These are phyloP conservation scores for Vitis labrusca DNA, from an alignment of 164 flowering plant species.

Conservation along the genomic window DNA sequence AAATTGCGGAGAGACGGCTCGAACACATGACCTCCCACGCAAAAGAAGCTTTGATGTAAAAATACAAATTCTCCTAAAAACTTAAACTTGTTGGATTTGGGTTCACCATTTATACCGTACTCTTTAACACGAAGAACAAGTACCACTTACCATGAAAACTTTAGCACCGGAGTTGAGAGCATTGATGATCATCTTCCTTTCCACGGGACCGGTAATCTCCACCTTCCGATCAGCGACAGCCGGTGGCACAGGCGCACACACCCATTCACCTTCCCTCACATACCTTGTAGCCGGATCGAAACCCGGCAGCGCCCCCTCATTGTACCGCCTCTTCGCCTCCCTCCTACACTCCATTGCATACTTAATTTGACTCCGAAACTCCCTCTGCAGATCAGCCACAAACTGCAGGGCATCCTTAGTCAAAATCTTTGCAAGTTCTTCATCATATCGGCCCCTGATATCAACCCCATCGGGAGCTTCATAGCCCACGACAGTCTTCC, in stretches of 20 bases:
- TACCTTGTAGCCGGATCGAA: slow-evolving; percentile 76
- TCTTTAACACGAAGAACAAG: background rate
- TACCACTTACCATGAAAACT: slow-evolving; percentile 73
- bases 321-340: slow-evolving; percentile 63
- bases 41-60: no score
- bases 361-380: slow-evolving; percentile 54
- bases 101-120: no score
- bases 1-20: no score
- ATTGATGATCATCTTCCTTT: slow-evolving; percentile 92
- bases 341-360: slow-evolving; percentile 77
- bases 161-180: slow-evolving; percentile 94
- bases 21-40: no score
- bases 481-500: slow-evolving; percentile 25
- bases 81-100: no score
- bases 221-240: slow-evolving; percentile 84
- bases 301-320: slow-evolving; percentile 65
- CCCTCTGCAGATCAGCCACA: slow-evolving; percentile 75
- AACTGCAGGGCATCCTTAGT: slow-evolving; percentile 72
- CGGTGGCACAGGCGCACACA: slow-evolving; percentile 65
- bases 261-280: slow-evolving; percentile 76
- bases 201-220: slow-evolving; percentile 93
- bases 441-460: slow-evolving; percentile 62
- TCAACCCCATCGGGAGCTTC: slow-evolving; percentile 87
- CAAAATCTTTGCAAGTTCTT: slow-evolving; percentile 61
- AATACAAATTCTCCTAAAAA: no score